Percentiles rank a stretch among this genome's conserved stretches.
Evolutionary conservation across 78 protist genomes (phyloP).

Genomic region (Cavenderia fasciculata): DNA sequence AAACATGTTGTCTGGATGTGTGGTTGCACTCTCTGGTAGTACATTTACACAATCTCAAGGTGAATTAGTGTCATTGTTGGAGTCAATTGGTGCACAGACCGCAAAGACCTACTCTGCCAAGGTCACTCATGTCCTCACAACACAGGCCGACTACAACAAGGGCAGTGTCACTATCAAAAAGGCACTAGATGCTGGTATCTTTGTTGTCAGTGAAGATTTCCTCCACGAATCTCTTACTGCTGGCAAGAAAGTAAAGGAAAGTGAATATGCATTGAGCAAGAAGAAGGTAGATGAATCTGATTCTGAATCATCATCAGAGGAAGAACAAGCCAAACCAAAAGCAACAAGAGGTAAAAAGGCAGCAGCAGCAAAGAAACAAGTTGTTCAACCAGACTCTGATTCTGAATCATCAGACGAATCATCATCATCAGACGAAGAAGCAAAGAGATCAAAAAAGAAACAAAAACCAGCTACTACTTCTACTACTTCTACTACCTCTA

Average conservation of each 20-base stretch:
- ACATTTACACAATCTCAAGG: conserved; percentile 38
- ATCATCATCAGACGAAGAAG: conserved; percentile 32
- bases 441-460: not conserved
- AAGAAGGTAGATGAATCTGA: conserved; percentile 40
- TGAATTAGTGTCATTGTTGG: not conserved
- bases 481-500: conserved; percentile 3
- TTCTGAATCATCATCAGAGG: conserved; percentile 48
- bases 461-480: not conserved
- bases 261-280: no score
- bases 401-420: conserved; percentile 9
- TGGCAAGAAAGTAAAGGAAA: conserved; percentile 7
- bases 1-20: conserved; percentile 6
- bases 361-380: not conserved
- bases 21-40: not conserved
- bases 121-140: conserved; percentile 65
- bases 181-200: conserved; percentile 9
- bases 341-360: not conserved
- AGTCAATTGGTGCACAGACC: not conserved
- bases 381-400: not conserved
- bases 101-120: not conserved
- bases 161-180: not conserved
- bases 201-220: conserved; percentile 57
- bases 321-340: conserved; percentile 7
- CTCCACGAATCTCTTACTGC: conserved; percentile 38
- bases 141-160: conserved; percentile 41